Conservation (phyloP, 306 rosid species). For the Macrotyloma uniflorum region DNA sequence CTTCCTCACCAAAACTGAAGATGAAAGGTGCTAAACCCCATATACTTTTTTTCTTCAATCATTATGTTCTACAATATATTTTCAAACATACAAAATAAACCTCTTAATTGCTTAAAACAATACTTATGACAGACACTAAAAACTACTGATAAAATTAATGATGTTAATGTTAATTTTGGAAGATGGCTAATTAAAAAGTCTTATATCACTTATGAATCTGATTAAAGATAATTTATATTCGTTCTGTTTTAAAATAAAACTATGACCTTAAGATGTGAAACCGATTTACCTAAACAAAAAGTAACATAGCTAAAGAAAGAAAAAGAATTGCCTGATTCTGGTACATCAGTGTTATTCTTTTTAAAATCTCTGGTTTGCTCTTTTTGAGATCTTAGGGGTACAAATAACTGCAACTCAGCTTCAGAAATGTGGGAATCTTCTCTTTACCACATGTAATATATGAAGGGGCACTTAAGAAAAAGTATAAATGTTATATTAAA, state of each 20-base stretch:
- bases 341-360: background rate
- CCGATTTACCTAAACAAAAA: too few species aligned
- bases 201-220: too few species aligned
- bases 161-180: too few species aligned
- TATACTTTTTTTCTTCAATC: background rate
- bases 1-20: background rate
- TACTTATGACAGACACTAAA: background rate
- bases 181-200: too few species aligned
- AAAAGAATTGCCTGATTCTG: too few species aligned
- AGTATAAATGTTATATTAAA: background rate
- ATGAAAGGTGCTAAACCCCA: slow-evolving; percentile 6
- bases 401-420: background rate
- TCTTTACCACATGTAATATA: background rate
- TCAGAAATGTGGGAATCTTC: background rate
- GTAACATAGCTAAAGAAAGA: too few species aligned
- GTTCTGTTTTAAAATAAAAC: too few species aligned
- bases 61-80: background rate
- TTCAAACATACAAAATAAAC: background rate
- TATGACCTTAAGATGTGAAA: too few species aligned
- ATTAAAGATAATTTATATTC: too few species aligned
- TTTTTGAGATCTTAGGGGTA: slow-evolving; percentile 10
- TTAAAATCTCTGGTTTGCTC: background rate
- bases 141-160: too few species aligned
- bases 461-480: slow-evolving; percentile 22
- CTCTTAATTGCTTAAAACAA: background rate